A percentile compares a stretch with the other conserved stretches of the same genome.
Evolutionary conservation across 345 rosid species (phyloP).

Genomic region (Populus euphratica): DNA sequence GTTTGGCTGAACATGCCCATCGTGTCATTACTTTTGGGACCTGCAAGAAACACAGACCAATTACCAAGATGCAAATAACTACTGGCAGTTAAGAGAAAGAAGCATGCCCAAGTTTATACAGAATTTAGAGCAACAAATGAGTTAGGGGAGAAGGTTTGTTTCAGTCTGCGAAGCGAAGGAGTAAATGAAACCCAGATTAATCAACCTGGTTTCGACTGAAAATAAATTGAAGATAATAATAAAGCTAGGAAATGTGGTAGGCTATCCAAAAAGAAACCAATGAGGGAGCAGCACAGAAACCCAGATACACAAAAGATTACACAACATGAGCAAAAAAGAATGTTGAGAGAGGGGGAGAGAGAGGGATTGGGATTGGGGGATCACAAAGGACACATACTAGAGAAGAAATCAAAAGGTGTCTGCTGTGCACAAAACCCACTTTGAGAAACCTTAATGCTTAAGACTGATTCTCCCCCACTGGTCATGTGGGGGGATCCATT

Average conservation of each 20-base stretch:
- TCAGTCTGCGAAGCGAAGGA: constrained; percentile 16
- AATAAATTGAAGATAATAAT: background rate
- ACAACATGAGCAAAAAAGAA: background rate
- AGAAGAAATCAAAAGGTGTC: constrained; percentile 33
- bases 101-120: background rate
- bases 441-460: constrained; percentile 16
- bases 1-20: constrained; percentile 34
- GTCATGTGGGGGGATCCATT: constrained; percentile 23
- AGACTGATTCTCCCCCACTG: constrained; percentile 19
- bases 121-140: constrained; percentile 18
- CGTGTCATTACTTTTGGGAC: constrained; percentile 38
- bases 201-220: background rate
- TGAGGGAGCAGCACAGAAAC: constrained; percentile 23
- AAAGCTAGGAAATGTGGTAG: background rate
- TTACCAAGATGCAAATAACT: constrained; percentile 12
- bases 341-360: background rate
- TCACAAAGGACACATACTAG: constrained; percentile 17
- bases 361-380: background rate
- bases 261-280: constrained; percentile 9
- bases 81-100: background rate
- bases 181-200: background rate
- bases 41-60: constrained; percentile 24
- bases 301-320: constrained; percentile 4
- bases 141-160: constrained; percentile 13
- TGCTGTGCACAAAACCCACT: constrained; percentile 31